Base-by-base conservation (phyloP, 441 rosid species). In the Pelargonium australe region DNA sequence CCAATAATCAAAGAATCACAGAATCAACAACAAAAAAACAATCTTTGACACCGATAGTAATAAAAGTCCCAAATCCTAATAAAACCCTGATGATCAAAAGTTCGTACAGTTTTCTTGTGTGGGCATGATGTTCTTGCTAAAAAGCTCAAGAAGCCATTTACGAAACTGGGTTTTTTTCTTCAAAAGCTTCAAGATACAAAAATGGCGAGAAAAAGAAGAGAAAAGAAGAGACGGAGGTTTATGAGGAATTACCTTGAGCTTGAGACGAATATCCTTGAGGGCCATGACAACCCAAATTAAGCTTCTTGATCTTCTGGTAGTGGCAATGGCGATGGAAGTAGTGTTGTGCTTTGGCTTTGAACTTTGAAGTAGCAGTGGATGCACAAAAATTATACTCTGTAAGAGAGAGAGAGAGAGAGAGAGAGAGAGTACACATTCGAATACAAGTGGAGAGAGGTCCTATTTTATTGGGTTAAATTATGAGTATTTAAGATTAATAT, bases 241-340 rank as follows among this genome's bases (percentile, higher is more conserved):
- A 31, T 2, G 23, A 66, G 45, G 17, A 13, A 49, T 68, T 70
- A 83, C 86, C 84, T 79, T 83, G 65, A 83, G 61, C 73, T 78
- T 80, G 64, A 78, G 75, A 47, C 64, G 79, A 28, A 83, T 70
- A 68, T 79, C 72, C 53, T 64, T 80, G 10, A 80, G 68, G 20
- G 75, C 77, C 86, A 83, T 83, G 75, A 7, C 1, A 72, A 23
- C 4, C n/a, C 43, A 43, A 45, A 63, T 20, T 23, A 60, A 20
- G 37, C 34, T 20, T 60, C 11, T 20, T 23, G 13, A 60, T 20
- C 12, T 20, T 60, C 12, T 60, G 64, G 64, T 20, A 9, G 11
- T 60, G 9, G 64, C 25, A 25, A 17, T 55, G 19, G 62, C 3
- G 19, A 0, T 57, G 28, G 1, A 2, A 34, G 40, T 34, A 34